Evolutionary conservation across 305 asterid genomes (phyloP).

Genomic region (Rubia peregrina): DNA sequence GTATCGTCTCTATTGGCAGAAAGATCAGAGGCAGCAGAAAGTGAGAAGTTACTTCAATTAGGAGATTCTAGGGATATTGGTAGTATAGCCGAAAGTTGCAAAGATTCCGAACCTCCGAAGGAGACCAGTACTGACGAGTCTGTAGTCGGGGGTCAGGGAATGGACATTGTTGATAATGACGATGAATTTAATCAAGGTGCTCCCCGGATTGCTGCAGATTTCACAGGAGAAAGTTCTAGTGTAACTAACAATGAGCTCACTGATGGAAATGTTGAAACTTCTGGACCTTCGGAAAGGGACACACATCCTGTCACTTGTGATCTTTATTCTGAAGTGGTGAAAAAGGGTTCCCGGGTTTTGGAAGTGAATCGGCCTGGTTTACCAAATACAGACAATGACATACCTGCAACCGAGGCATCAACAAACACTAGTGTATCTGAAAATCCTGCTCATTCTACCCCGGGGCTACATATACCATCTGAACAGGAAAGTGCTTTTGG

Average conservation of each 20-base stretch:
- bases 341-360: slow-evolving; percentile 28
- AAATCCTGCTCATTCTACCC: slow-evolving; percentile 8
- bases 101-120: slow-evolving; percentile 25
- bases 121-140: slow-evolving; percentile 26
- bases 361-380: slow-evolving; percentile 24
- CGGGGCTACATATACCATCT: neutral
- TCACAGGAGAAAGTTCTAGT: slow-evolving; percentile 23
- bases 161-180: slow-evolving; percentile 29
- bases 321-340: slow-evolving; percentile 21
- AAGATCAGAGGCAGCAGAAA: slow-evolving; percentile 21
- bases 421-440: neutral
- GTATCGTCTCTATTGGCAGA: slow-evolving; percentile 21
- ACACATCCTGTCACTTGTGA: neutral
- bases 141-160: slow-evolving; percentile 20
- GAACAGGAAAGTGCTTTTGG: slow-evolving; percentile 14
- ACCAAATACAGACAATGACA: slow-evolving; percentile 21
- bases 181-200: slow-evolving; percentile 27
- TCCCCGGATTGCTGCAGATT: slow-evolving; percentile 14
- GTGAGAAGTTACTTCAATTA: slow-evolving; percentile 15
- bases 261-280: slow-evolving; percentile 24
- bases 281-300: slow-evolving; percentile 21
- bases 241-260: slow-evolving; percentile 25
- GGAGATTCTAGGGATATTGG: slow-evolving; percentile 23
- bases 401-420: slow-evolving; percentile 20
- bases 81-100: slow-evolving; percentile 22